These are phyloP conservation scores for Nicotiana sylvestris DNA, from an alignment of 257 asterid species.

Conservation along the genomic window DNA sequence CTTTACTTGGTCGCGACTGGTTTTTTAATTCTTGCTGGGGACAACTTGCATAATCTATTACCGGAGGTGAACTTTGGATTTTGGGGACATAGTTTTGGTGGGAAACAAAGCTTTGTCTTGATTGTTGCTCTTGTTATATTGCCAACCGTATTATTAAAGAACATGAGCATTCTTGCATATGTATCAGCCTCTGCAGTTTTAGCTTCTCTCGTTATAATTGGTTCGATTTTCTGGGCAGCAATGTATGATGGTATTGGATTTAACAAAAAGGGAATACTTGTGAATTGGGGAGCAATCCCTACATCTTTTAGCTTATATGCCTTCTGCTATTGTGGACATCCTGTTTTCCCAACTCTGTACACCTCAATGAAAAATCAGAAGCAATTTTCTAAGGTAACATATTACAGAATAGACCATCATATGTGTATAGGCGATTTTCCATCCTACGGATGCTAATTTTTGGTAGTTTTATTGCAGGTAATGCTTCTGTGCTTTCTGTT, in stretches of 20 bases:
- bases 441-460: not conserved
- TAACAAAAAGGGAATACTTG: conserved; percentile 33
- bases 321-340: conserved; percentile 93
- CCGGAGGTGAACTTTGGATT: conserved; percentile 35
- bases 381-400: conserved; percentile 69
- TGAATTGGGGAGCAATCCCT: conserved; percentile 54
- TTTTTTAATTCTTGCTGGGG: conserved; percentile 85
- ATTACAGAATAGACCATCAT: not conserved
- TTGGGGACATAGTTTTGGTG: conserved; percentile 39
- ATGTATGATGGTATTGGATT: conserved; percentile 59
- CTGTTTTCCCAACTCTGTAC: conserved; percentile 84
- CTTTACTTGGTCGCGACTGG: conserved; percentile 84
- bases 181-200: conserved; percentile 76
- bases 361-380: conserved; percentile 71
- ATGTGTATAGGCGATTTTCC: not conserved
- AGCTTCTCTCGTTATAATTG: conserved; percentile 62
- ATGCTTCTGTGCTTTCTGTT: conserved; percentile 58
- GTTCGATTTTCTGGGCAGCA: conserved; percentile 64
- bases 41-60: conserved; percentile 45
- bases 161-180: conserved; percentile 70
- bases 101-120: conserved; percentile 45
- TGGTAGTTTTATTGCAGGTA: conserved; percentile 45
- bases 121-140: conserved; percentile 57
- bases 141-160: conserved; percentile 68
- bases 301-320: conserved; percentile 75